Evolutionary conservation across 2,329 filamentous ascomycete species (phyloP).

Genomic region (Ceratocystis diversiconidia): DNA sequence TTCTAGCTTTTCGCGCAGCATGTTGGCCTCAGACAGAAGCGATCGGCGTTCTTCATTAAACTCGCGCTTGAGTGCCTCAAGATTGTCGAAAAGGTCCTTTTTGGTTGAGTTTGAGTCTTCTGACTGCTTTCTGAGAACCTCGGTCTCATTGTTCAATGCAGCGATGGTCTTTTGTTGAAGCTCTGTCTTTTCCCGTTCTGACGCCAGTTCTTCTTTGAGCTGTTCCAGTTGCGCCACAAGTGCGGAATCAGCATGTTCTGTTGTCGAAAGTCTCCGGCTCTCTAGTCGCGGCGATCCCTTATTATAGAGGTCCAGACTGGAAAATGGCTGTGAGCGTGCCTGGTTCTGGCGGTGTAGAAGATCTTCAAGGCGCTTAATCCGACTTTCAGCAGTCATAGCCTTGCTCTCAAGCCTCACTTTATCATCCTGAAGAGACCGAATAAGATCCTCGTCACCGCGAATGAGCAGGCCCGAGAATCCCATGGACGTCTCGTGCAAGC

Average conservation of each 20-base stretch:
- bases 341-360: conserved; percentile 72
- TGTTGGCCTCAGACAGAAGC: conserved; percentile 65
- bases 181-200: conserved; percentile 55
- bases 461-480: conserved; percentile 76
- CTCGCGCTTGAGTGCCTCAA: conserved; percentile 81
- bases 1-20: conserved; percentile 63
- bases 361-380: conserved; percentile 82
- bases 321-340: conserved; percentile 37
- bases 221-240: conserved; percentile 24
- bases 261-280: conserved; percentile 31
- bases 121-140: conserved; percentile 35
- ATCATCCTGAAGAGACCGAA: conserved; percentile 65
- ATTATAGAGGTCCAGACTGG: conserved; percentile 24
- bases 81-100: conserved; percentile 83
- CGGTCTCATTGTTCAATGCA: conserved; percentile 25
- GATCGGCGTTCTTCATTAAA: conserved; percentile 74
- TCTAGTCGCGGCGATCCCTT: conserved; percentile 30
- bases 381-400: conserved; percentile 71
- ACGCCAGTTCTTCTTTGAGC: conserved; percentile 64
- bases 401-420: conserved; percentile 61
- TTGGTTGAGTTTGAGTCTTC: conserved; percentile 86
- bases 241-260: conserved; percentile 3
- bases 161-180: conserved; percentile 57
- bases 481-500: conserved; percentile 77
- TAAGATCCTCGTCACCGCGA: conserved; percentile 73